Evolutionary conservation across 192 early-diverging fungal species (phyloP).

Genomic region (Coemansia sp.): DNA sequence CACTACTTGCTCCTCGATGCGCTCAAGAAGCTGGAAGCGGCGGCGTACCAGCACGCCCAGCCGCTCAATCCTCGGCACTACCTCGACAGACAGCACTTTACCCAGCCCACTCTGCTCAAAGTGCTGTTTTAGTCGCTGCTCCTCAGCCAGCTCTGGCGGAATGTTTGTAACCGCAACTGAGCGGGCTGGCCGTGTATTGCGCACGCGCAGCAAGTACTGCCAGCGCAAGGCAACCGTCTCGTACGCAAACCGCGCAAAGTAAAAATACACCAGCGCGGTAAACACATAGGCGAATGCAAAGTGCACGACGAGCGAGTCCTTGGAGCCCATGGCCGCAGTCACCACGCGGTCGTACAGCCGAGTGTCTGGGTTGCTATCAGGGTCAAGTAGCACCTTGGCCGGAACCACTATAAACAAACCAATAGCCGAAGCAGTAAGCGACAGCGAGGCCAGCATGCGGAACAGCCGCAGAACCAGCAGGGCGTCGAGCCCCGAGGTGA

Average conservation of each 20-base stretch:
- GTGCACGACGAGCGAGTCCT: conserved; percentile 43
- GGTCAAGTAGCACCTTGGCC: conserved; percentile 39
- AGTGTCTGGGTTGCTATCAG: background rate
- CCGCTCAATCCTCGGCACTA: conserved; percentile 55
- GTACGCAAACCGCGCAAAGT: conserved; percentile 51
- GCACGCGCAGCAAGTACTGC: conserved; percentile 52
- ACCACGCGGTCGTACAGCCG: conserved; percentile 23
- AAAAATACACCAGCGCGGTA: conserved; percentile 52
- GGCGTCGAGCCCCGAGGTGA: conserved; percentile 51
- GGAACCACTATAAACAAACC: conserved; percentile 44
- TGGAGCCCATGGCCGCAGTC: conserved; percentile 38
- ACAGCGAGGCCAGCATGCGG: conserved; percentile 41
- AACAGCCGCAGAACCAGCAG: conserved; percentile 54
- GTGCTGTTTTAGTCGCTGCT: conserved; percentile 59
- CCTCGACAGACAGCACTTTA: conserved; percentile 62
- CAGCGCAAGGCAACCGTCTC: conserved; percentile 54
- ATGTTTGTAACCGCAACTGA: conserved; percentile 71
- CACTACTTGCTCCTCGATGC: conserved; percentile 59
- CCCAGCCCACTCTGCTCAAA: conserved; percentile 61
- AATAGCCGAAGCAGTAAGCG: conserved; percentile 21
- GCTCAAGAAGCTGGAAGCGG: conserved; percentile 55
- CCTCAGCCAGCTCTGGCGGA: conserved; percentile 58
- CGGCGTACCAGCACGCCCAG: conserved; percentile 61
- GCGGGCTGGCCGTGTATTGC: conserved; percentile 55
- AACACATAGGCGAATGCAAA: conserved; percentile 56